A percentile compares a stretch with the other conserved stretches of the same genome.
These are phyloP conservation scores for Trametes villosa DNA, from an alignment of 768 basidiomycete genomes.

Conservation along the genomic window DNA sequence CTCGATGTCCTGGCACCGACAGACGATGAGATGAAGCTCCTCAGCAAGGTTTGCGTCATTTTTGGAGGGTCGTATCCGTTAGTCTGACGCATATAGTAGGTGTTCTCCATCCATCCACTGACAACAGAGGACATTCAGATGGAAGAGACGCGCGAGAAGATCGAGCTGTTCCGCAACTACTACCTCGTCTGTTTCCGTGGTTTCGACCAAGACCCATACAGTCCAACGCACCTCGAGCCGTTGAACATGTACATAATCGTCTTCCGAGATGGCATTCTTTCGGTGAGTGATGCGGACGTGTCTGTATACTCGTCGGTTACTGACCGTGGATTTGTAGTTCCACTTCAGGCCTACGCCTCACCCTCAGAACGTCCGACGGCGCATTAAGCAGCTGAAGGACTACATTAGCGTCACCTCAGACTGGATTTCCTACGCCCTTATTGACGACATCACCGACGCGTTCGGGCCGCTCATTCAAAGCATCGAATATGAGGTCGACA, in stretches of 20 bases:
- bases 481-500: slow-evolving; percentile 99
- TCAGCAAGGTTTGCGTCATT: slow-evolving; percentile 72
- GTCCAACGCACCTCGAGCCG: slow-evolving; percentile 95
- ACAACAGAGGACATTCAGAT: slow-evolving; percentile 99
- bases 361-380: slow-evolving; percentile 95
- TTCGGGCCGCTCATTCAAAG: slow-evolving; percentile 98
- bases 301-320: slow-evolving; percentile 18
- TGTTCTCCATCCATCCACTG: slow-evolving; percentile 95
- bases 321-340: slow-evolving; percentile 57
- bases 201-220: slow-evolving; percentile 98
- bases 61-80: too few species aligned
- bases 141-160: slow-evolving; percentile 99
- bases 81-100: too few species aligned
- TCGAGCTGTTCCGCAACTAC: slow-evolving; percentile 98
- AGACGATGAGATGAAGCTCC: slow-evolving; percentile 97
- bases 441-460: slow-evolving; percentile 99
- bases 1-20: slow-evolving; percentile 91
- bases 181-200: slow-evolving; percentile 99
- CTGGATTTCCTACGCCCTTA: slow-evolving; percentile 99
- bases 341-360: slow-evolving; percentile 98
- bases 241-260: slow-evolving; percentile 99
- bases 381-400: slow-evolving; percentile 98
- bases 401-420: slow-evolving; percentile 99
- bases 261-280: slow-evolving; percentile 94
- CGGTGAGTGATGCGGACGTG: slow-evolving; percentile 57